Base-by-base conservation (phyloP, 1,139 yeast genomes). In the Hyphopichia fennica region DNA sequence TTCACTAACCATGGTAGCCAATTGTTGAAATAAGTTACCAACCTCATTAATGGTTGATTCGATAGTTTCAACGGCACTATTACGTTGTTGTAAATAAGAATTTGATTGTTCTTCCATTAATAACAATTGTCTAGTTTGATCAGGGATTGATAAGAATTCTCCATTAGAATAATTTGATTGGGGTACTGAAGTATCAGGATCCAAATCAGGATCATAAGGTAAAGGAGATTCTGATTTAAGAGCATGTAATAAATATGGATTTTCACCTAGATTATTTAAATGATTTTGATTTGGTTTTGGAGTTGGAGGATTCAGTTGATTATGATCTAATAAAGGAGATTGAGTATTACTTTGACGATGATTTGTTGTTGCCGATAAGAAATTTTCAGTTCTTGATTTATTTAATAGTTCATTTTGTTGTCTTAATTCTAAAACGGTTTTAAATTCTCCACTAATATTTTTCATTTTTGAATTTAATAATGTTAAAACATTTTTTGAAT, bases 1-100 rank as follows among this genome's bases (percentile, higher is more conserved):
- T 63, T 95, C 99, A 47, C 89, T 91, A 11, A 93, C 97, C 98
- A 93, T 91, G 2, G 96, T 87, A 3, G 98, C 96, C 54, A 93
- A 75, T 64, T 93, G 99, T 54, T 88, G 95, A 67, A 95, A 93
- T 50, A 93, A 76, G 43, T 88, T 87, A 25, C 99, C 99, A 35
- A 93, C 96, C 63, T 93, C 99, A 57, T 91, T 95, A 47, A 93
- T 93, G 1, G 99, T 93, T 19, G 91, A 79, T 60, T 93, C 99
- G 41, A 93, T 93, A 2, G 96, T 89, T 60, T 93, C 98, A 38
- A 93, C 97, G 0, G 99, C 99, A 35, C 84, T 67, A 54, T 83
- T 84, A 56, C 99, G 79, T 54, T 87, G 95, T 57, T 84, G 93
- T 46, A 91, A 67, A 60, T 93, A 93, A 50, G 75, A 77, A 47